Base-by-base conservation (phyloP, 2,329 filamentous ascomycete species). In the Alternaria hordeiaustralica region DNA sequence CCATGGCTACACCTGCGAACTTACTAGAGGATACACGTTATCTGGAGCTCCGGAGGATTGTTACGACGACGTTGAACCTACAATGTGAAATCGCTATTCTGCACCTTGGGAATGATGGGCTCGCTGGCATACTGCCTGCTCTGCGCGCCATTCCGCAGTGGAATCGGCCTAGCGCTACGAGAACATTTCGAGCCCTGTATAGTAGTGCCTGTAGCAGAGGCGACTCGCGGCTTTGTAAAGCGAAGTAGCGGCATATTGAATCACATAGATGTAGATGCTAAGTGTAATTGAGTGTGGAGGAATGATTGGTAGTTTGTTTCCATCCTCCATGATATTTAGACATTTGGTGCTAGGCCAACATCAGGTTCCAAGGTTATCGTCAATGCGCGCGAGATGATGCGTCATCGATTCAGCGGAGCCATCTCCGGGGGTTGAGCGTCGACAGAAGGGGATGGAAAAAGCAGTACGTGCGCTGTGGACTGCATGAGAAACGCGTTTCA, bases 41-140 rank as follows among this genome's bases (percentile, higher is more conserved):
- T n/a, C n/a, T n/a, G n/a, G n/a, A n/a, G n/a, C n/a, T n/a, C n/a
- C n/a, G n/a, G n/a, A n/a, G n/a, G n/a, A n/a, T n/a, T n/a, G n/a
- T n/a, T n/a, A n/a, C n/a, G n/a, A n/a, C n/a, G n/a, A n/a, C n/a
- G n/a, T n/a, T n/a, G n/a, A n/a, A n/a, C n/a, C n/a, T 71, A 82
- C 80, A 79, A 82, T 65, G 80, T 79, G 10, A 81, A 60, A 60
- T 82, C 79, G 66, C 80, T 81, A 63, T 70, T 73, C 66, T 79
- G 73, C 20, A 69, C 61, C 21, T 66, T 60, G 50, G 70, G 70
- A 47, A 72, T 68, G 20, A 73, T 75, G 62, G 72, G 71, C 15
- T 60, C 69, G 60, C 74, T 78, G 58, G 79, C 78, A 67, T 81
- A 82, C 36, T 76, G 72, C 68, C 79, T 76, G 64, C 77, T 66